Percentiles rank a stretch among this genome's conserved stretches.
Evolutionary conservation across 176 grass and related monocot genomes (phyloP).

Genomic region (Rhynchospora pubera): DNA sequence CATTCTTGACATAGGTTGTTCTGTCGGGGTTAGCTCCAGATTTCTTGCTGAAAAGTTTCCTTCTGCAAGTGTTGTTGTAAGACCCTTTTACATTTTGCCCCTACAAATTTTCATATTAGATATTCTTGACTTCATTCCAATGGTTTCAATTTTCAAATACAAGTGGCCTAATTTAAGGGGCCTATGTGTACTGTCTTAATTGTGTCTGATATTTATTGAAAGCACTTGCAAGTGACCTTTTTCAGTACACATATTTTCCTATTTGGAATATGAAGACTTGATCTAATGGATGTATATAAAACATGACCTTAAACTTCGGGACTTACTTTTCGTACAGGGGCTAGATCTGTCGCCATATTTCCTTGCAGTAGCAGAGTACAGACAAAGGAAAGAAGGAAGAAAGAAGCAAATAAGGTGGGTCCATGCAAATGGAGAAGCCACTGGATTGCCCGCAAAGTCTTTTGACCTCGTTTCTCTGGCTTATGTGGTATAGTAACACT

Average conservation of each 20-base stretch:
- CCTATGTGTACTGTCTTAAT: neutral
- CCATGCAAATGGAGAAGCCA: slow-evolving; percentile 73
- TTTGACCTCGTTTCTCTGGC: slow-evolving; percentile 73
- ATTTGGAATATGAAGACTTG: neutral
- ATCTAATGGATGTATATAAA: neutral
- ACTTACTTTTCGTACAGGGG: slow-evolving; percentile 33
- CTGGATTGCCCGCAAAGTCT: slow-evolving; percentile 55
- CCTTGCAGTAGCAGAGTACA: slow-evolving; percentile 62
- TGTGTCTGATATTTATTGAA: neutral
- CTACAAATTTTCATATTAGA: neutral
- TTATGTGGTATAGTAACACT: slow-evolving; percentile 51
- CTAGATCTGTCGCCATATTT: slow-evolving; percentile 79
- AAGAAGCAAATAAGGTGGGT: slow-evolving; percentile 61
- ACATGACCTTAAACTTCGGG: neutral
- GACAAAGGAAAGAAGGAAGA: slow-evolving; percentile 43
- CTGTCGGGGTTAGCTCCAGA: slow-evolving; percentile 74
- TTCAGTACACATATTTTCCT: neutral
- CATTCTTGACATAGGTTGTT: slow-evolving; percentile 81
- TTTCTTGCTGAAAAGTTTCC: slow-evolving; percentile 66
- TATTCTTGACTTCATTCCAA: neutral
- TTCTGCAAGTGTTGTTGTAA: slow-evolving; percentile 58
- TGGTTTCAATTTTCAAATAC: neutral
- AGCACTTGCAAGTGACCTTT: neutral
- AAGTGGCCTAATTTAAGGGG: neutral
- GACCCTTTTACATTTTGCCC: slow-evolving; percentile 15